Percentiles rank a stretch among this genome's conserved stretches.
Evolutionary conservation across 2,329 filamentous ascomycete genomes (phyloP).

Genomic region (Xylariaceae sp.): DNA sequence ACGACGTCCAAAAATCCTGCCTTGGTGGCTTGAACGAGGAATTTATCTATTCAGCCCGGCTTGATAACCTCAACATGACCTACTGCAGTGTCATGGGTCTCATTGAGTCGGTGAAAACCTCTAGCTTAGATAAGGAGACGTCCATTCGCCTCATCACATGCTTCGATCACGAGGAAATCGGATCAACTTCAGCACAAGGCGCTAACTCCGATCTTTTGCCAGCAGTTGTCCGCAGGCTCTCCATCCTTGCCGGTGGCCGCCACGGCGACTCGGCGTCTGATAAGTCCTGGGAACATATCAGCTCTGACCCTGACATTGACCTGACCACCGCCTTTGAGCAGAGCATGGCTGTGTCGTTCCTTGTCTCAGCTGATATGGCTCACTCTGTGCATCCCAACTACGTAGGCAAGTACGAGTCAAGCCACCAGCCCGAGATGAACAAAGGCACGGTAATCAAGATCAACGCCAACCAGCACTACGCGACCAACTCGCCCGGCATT

Average conservation of each 20-base stretch:
- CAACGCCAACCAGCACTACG: conserved; percentile 96
- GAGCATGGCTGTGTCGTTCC: conserved; percentile 86
- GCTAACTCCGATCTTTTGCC: conserved; percentile 92
- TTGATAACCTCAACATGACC: conserved; percentile 97
- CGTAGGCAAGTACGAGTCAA: conserved; percentile 84
- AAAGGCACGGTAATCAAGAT: conserved; percentile 96
- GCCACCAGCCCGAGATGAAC: conserved; percentile 94
- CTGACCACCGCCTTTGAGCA: conserved; percentile 88
- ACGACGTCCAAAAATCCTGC: conserved; percentile 90
- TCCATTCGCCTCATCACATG: conserved; percentile 90
- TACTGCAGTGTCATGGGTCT: conserved; percentile 89
- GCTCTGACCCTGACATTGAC: conserved; percentile 62
- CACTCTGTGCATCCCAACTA: conserved; percentile 98
- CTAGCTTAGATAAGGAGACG: conserved; percentile 74
- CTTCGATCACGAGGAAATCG: conserved; percentile 98
- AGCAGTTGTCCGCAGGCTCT: conserved; percentile 83
- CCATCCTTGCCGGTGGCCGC: conserved; percentile 71
- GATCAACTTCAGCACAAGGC: conserved; percentile 88
- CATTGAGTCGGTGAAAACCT: conserved; percentile 73
- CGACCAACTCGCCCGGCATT: conserved; percentile 94
- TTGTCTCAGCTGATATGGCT: conserved; percentile 97
- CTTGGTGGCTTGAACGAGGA: conserved; percentile 91
- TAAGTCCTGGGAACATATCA: conserved; percentile 66
- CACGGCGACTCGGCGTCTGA: conserved; percentile 58
- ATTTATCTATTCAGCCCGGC: conserved; percentile 92